Percentiles rank a stretch among this genome's conserved stretches.
Evolutionary conservation across 441 rosid species (phyloP).

Genomic region (Hura crepitans): DNA sequence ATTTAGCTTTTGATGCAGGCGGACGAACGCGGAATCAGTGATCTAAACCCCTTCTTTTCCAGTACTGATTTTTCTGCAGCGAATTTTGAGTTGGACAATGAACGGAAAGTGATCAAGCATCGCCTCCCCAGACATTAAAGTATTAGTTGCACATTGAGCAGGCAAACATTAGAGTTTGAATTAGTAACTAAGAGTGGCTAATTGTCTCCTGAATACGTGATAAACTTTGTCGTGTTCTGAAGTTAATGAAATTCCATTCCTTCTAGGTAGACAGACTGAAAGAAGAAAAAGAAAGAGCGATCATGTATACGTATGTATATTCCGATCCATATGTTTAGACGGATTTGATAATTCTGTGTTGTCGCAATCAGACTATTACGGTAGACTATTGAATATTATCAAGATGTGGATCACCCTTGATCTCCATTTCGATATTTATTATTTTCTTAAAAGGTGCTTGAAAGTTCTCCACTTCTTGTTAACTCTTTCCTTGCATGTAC

Average conservation of each 20-base stretch:
- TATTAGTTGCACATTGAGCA: neutral
- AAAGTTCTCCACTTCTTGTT: too few species aligned
- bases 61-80: conserved; percentile 64
- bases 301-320: neutral
- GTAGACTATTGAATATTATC: too few species aligned
- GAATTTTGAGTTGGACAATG: conserved; percentile 59
- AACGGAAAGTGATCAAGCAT: conserved; percentile 51
- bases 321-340: neutral
- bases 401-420: neutral
- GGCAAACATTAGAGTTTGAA: neutral
- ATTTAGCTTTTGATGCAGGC: conserved; percentile 48
- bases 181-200: neutral
- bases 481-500: neutral
- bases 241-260: neutral
- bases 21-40: conserved; percentile 72
- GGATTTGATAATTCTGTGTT: too few species aligned
- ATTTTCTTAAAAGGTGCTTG: too few species aligned
- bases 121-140: conserved; percentile 27
- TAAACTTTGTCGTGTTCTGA: too few species aligned
- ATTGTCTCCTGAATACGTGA: neutral
- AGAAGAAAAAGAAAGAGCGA: too few species aligned
- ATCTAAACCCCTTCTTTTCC: conserved; percentile 72
- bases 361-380: neutral
- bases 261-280: neutral
- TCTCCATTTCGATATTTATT: neutral